phyloP scores from a whole-genome alignment of 768 basidiomycete genomes.

The Cubamyces lactineus region DNA sequence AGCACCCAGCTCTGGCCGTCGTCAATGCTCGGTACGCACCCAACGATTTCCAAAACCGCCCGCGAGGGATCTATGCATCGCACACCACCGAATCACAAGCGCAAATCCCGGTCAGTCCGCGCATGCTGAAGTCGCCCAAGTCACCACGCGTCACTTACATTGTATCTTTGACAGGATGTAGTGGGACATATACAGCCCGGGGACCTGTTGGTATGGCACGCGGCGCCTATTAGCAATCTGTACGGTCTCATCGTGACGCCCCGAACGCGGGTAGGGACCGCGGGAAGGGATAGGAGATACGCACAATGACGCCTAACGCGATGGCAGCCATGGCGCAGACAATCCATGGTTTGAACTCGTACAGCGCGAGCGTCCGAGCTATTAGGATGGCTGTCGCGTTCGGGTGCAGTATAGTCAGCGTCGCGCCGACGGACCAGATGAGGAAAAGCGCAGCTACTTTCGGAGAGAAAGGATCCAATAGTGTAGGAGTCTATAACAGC shows the following conservation, averaged over 20 bases:
- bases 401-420: not conserved
- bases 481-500: not conserved
- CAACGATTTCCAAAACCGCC: not conserved
- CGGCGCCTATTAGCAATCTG: too few species aligned
- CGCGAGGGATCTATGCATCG: not conserved
- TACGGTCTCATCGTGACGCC: not conserved
- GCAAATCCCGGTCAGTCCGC: too few species aligned
- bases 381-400: not conserved
- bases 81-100: too few species aligned
- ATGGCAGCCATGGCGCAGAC: not conserved
- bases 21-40: slow-evolving; percentile 3
- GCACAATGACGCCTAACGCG: not conserved
- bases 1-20: slow-evolving; percentile 5
- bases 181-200: too few species aligned
- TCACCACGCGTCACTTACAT: too few species aligned
- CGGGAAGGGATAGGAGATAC: not conserved
- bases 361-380: slow-evolving; percentile 9
- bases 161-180: too few species aligned
- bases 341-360: not conserved
- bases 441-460: not conserved
- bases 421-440: not conserved
- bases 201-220: too few species aligned
- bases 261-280: too few species aligned
- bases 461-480: not conserved
- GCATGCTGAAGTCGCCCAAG: too few species aligned